Percentiles rank a stretch among this genome's conserved stretches.
These are phyloP conservation scores for Aspergillus sp. DNA, from an alignment of 2,329 filamentous ascomycete genomes.

Conservation along the genomic window DNA sequence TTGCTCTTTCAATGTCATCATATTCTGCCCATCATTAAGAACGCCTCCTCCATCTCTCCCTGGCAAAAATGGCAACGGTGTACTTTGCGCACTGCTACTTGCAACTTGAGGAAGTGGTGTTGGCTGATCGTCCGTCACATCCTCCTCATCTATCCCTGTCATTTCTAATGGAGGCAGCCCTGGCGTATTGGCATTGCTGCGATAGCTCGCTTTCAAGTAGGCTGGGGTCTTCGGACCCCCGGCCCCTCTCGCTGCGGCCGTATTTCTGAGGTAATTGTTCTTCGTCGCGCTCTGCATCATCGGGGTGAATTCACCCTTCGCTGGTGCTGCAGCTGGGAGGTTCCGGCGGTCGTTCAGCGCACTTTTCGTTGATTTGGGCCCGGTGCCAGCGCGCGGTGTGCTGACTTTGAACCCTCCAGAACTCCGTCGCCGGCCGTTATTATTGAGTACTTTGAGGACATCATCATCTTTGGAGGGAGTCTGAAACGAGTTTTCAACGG, in stretches of 20 bases:
- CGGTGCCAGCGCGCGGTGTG: slow-evolving; percentile 67
- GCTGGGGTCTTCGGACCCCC: slow-evolving; percentile 60
- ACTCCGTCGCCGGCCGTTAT: slow-evolving; percentile 51
- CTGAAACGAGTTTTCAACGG: slow-evolving; percentile 77
- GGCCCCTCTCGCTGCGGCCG: slow-evolving; percentile 53
- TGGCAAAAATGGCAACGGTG: slow-evolving; percentile 65
- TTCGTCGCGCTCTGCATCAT: slow-evolving; percentile 72
- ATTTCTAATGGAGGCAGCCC: slow-evolving; percentile 65
- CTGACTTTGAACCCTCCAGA: slow-evolving; percentile 51
- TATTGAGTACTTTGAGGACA: slow-evolving; percentile 65
- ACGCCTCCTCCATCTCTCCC: slow-evolving; percentile 58
- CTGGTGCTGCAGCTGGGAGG: slow-evolving; percentile 50
- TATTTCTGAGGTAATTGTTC: slow-evolving; percentile 51
- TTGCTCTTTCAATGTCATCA: slow-evolving; percentile 85
- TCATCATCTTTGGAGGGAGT: slow-evolving; percentile 71
- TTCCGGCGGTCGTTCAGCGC: slow-evolving; percentile 64
- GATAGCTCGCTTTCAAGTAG: slow-evolving; percentile 52
- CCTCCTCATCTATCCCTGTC: slow-evolving; percentile 56
- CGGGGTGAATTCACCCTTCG: slow-evolving; percentile 78
- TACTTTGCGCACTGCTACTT: slow-evolving; percentile 73
- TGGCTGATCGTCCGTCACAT: slow-evolving; percentile 52
- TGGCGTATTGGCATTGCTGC: slow-evolving; percentile 63
- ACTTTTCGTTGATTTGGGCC: slow-evolving; percentile 27
- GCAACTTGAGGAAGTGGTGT: slow-evolving; percentile 70
- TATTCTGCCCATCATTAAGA: slow-evolving; percentile 70